Conservation (phyloP, 1,284 basidiomycete genomes). For the Sporisorium reilianum region DNA sequence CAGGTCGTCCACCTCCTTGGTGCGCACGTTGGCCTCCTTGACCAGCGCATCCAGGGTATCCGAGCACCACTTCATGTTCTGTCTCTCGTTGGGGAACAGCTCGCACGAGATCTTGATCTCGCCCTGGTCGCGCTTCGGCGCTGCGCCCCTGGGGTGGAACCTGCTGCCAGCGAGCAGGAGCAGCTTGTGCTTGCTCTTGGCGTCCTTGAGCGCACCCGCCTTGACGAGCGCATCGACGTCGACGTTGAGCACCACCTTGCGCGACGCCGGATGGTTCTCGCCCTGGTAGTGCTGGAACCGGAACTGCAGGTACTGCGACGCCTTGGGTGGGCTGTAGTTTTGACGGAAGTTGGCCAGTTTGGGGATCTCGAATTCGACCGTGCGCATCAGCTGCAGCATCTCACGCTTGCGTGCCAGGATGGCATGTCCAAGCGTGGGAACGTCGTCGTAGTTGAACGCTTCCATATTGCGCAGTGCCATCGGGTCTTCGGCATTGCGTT, state of each 20-base stretch:
- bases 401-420: slow-evolving; percentile 59
- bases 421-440: slow-evolving; percentile 64
- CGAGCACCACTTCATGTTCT: slow-evolving; percentile 71
- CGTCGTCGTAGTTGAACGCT: slow-evolving; percentile 65
- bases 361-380: slow-evolving; percentile 64
- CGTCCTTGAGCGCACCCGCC: slow-evolving; percentile 43
- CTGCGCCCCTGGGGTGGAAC: slow-evolving; percentile 35
- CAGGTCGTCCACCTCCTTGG: slow-evolving; percentile 62
- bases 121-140: slow-evolving; percentile 29
- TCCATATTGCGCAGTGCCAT: slow-evolving; percentile 56
- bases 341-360: slow-evolving; percentile 65
- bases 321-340: slow-evolving; percentile 61
- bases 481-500: slow-evolving; percentile 46
- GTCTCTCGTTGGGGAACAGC: slow-evolving; percentile 65
- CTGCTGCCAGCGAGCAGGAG: slow-evolving; percentile 69
- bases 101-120: slow-evolving; percentile 69
- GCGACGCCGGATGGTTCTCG: slow-evolving; percentile 67
- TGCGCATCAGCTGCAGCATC: slow-evolving; percentile 57
- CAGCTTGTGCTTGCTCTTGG: slow-evolving; percentile 68
- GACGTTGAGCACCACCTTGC: slow-evolving; percentile 68
- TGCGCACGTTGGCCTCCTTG: slow-evolving; percentile 63
- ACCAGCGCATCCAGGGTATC: slow-evolving; percentile 70
- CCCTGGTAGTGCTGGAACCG: slow-evolving; percentile 70
- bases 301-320: slow-evolving; percentile 52
- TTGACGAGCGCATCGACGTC: slow-evolving; percentile 56